These are phyloP conservation scores for Tetrapisispora arboricola DNA, from an alignment of 805 yeast species.

Conservation along the genomic window DNA sequence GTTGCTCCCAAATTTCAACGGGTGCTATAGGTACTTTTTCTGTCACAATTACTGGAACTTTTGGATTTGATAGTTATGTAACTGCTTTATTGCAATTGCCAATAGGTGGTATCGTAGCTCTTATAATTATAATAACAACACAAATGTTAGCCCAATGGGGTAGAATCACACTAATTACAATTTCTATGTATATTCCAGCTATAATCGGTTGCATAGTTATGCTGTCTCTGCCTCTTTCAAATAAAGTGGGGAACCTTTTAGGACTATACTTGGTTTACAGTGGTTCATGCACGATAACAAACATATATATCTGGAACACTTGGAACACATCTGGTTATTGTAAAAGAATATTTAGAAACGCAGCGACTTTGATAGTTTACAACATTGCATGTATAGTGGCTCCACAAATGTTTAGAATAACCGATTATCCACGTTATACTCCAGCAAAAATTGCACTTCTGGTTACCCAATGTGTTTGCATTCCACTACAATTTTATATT, in stretches of 20 bases:
- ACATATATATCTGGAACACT: conserved; percentile 51
- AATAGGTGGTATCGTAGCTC: conserved; percentile 40
- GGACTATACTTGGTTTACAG: conserved; percentile 44
- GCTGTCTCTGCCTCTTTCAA: conserved; percentile 27
- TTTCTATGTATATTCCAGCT: conserved; percentile 36
- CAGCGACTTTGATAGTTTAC: conserved; percentile 47
- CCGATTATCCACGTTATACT: conserved; percentile 42
- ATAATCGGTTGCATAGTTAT: conserved; percentile 42
- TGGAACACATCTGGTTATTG: conserved; percentile 56
- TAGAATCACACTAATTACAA: conserved; percentile 29
- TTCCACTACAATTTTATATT: conserved; percentile 35
- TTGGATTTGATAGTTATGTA: conserved; percentile 37
- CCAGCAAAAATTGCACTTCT: conserved; percentile 51
- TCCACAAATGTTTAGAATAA: conserved; percentile 48
- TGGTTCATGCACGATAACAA: conserved; percentile 47
- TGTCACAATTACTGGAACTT: conserved; percentile 40
- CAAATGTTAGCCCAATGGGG: conserved; percentile 31
- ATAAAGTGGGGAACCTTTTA: conserved; percentile 38
- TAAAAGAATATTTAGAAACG: conserved; percentile 44
- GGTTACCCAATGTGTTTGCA: conserved; percentile 38
- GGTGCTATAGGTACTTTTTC: conserved; percentile 46
- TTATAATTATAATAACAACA: conserved; percentile 32
- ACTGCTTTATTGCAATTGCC: conserved; percentile 48
- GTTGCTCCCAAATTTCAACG: conserved; percentile 38
- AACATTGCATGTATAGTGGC: conserved; percentile 51